Base-by-base conservation (phyloP, 202 grass and related monocot genomes). In the Brachypodium distachyon region DNA sequence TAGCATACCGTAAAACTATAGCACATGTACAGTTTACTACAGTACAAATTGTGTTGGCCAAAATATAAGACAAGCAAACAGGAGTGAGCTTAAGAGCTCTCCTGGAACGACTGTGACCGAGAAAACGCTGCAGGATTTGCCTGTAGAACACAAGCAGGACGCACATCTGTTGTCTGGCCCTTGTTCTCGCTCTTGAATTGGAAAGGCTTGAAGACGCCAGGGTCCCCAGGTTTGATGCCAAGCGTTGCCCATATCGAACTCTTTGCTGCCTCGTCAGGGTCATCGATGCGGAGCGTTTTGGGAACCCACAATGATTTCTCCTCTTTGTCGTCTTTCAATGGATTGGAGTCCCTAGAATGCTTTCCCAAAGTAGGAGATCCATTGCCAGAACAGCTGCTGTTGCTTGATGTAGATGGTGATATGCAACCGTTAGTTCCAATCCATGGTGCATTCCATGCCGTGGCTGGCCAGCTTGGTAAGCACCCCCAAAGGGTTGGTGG, bases 191-290 rank as follows among this genome's bases (percentile, higher is more conserved):
- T 82, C 60, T 85, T 87, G 52, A 47, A 79, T 26, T 83, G 78
- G 79, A 92, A 88, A 36, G 85, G 85, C 69, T 89, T 97, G 73
- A 97, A 99, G 37, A 80, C 88, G 46, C 82, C 72, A 55, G 81
- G 80, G 31, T 95, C 87, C 9, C 87, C 92, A 56, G 80, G 89
- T 64, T 96, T 99, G 61, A 99, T 95, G 67, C 96, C 96, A 0
- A 99, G 92, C 22, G 96, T 98, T 12, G 91, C 79, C 96, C 91
- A 95, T 75, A 98, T 95, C 3, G 96, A 98, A 67, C 96, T 98
- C 85, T 92, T 98, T 4, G 96, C 96, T 31, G 96, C 96, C 61
- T 98, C 96, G 12, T 90, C 91, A 41, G 96, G 96, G 44, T 98
- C 96, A 38, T 92, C 87, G 22, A 98, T 88, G 39, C 96, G 80